Evolutionary conservation across 108 stramenopile species (phyloP).

Genomic region (Fragilariopsis cylindrus): DNA sequence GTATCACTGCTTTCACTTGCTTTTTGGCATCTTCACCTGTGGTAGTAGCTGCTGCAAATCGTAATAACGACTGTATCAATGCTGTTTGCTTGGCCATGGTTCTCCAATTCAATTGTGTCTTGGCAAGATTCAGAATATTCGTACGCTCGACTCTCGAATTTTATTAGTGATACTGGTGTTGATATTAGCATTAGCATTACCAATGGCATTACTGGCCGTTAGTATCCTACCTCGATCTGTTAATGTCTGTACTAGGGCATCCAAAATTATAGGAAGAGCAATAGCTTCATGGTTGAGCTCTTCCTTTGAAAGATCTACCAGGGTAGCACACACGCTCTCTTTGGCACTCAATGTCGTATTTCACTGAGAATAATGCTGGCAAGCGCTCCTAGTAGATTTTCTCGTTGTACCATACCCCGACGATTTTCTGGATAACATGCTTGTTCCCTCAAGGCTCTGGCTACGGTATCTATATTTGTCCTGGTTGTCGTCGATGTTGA

Average conservation of each 20-base stretch:
- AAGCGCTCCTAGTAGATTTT: conserved; percentile 20
- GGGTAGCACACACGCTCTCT: conserved; percentile 36
- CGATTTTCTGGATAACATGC: conserved; percentile 38
- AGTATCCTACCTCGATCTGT: conserved; percentile 1
- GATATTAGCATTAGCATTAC: not conserved
- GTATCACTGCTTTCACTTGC: conserved; percentile 42
- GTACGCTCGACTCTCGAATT: conserved; percentile 24
- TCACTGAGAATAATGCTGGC: conserved; percentile 22
- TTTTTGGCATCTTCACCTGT: conserved; percentile 26
- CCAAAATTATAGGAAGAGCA: conserved; percentile 15
- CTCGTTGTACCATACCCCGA: conserved; percentile 19
- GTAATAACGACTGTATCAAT: conserved; percentile 40
- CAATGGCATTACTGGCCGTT: not conserved
- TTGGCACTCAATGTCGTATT: conserved; percentile 24
- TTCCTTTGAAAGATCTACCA: conserved; percentile 36
- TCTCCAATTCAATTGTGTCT: conserved; percentile 17
- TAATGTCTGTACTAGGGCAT: conserved; percentile 29
- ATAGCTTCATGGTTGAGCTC: conserved; percentile 15
- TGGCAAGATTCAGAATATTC: conserved; percentile 32
- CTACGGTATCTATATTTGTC: conserved; percentile 23
- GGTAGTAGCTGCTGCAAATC: conserved; percentile 30
- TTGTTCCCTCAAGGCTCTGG: conserved; percentile 44
- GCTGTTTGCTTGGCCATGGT: conserved; percentile 29
- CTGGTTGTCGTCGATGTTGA: conserved; percentile 8
- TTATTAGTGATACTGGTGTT: not conserved